Evolutionary conservation across 192 early-diverging fungal genomes (phyloP).

Genomic region (Rhizoclosmatium sp.): DNA sequence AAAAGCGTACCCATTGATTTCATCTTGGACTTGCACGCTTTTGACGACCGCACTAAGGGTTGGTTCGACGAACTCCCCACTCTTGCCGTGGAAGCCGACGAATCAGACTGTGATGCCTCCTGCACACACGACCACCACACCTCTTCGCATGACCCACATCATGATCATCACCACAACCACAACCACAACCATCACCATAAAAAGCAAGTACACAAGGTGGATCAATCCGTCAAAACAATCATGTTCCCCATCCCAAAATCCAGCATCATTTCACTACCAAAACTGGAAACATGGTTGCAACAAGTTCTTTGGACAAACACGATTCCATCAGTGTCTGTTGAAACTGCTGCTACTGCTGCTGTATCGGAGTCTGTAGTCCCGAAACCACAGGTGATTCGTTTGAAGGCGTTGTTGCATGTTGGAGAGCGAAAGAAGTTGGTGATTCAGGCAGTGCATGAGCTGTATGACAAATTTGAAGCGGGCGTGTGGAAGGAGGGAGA

Average conservation of each 20-base stretch:
- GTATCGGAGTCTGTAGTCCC: background rate
- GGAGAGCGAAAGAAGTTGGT: slow-evolving; percentile 30
- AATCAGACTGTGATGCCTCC: slow-evolving; percentile 3
- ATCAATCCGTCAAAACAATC: slow-evolving; percentile 62
- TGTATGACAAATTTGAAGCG: slow-evolving; percentile 71
- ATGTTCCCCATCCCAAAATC: slow-evolving; percentile 57
- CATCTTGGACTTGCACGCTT: slow-evolving; percentile 68
- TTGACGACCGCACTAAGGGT: slow-evolving; percentile 57
- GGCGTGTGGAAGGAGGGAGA: slow-evolving; percentile 41
- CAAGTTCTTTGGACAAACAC: slow-evolving; percentile 71
- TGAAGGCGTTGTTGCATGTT: slow-evolving; percentile 68
- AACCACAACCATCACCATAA: slow-evolving; percentile 29
- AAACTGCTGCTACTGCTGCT: background rate
- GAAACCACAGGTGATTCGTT: slow-evolving; percentile 58
- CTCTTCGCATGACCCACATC: background rate
- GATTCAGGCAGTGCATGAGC: slow-evolving; percentile 72
- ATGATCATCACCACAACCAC: background rate
- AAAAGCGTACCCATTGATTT: slow-evolving; percentile 62
- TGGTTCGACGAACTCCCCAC: slow-evolving; percentile 33
- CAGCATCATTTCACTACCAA: slow-evolving; percentile 46
- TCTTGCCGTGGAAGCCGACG: background rate
- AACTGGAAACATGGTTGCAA: slow-evolving; percentile 83
- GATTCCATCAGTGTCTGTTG: slow-evolving; percentile 22
- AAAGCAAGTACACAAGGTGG: slow-evolving; percentile 43
- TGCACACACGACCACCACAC: slow-evolving; percentile 4